Conservation (phyloP, 2,329 filamentous ascomycete species). For the Phaeosphaeria sp. region DNA sequence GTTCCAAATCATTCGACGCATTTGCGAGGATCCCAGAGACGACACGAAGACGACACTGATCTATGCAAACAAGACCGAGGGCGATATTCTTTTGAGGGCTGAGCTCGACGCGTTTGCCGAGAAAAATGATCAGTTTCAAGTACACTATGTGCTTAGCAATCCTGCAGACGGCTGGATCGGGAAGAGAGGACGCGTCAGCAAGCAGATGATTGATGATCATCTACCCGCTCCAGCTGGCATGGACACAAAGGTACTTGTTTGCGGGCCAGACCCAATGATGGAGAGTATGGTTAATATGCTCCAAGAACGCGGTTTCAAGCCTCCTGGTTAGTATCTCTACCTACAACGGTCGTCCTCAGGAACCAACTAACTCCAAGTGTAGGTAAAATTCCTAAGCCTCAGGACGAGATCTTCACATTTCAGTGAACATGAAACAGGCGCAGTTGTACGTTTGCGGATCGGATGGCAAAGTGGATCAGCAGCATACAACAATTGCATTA, state of each 20-base stretch:
- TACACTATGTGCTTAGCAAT: constrained; percentile 62
- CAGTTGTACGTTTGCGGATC: neutral
- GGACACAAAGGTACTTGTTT: constrained; percentile 92
- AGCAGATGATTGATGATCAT: constrained; percentile 12
- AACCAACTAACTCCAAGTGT: neutral
- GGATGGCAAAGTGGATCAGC: too few relatives aligned
- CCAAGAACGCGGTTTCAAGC: constrained; percentile 18
- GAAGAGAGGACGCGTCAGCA: constrained; percentile 8
- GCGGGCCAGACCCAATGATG: constrained; percentile 59
- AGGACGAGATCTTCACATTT: constrained; percentile 19
- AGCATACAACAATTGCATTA: too few relatives aligned
- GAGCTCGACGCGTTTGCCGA: constrained; percentile 63
- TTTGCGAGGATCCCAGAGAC: constrained; percentile 66
- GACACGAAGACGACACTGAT: constrained; percentile 63
- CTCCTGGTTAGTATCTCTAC: constrained; percentile 12
- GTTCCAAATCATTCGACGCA: constrained; percentile 68
- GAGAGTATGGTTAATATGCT: constrained; percentile 11
- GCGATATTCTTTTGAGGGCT: constrained; percentile 64
- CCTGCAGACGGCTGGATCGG: constrained; percentile 17
- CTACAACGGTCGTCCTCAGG: neutral
- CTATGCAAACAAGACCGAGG: constrained; percentile 66
- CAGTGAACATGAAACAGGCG: neutral
- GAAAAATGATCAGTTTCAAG: constrained; percentile 59
- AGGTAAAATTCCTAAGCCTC: constrained; percentile 17
- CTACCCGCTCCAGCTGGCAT: constrained; percentile 54